Evolutionary conservation across 768 basidiomycete species (phyloP), one percentile per base, ranked within the genome.

Genomic region (Suillus ampliporus): DNA sequence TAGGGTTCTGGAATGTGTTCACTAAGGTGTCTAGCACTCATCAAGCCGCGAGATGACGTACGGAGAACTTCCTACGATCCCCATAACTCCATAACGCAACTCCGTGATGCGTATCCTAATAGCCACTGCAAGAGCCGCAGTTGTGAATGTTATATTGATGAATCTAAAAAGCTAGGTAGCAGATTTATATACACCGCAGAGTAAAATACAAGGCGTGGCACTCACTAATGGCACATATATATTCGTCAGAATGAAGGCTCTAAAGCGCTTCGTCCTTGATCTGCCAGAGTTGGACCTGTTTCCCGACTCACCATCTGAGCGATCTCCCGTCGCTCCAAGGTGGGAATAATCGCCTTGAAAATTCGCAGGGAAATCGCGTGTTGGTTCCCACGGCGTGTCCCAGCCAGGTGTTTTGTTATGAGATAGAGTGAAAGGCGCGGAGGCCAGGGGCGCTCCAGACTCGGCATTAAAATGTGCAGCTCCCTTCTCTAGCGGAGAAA

Each of bases 31-130:
- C 60, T 61, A 15, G 51, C 50, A 53, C 28, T 5, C 28, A 50
- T 50, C 38, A 34, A 34, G 31, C 23, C 23, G 31, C 15, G 17
- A 26, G 19, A 2, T 51, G 53, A 82, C 88, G 62, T 74, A 91
- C 90, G 90, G 89, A 17, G 93, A 95, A 68, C 89, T 89, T 50
- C 95, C 95, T 31, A 96, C 81, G 2, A 86, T 85, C 26, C 95
- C 94, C 79, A 84, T 82, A 26, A 85, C 78, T 56, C 78, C 65
- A 67, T 82, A 73, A 0, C 72, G 73, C 47, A 71, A 64, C 75
- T 95, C 92, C 43, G 82, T 73, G 11, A 75, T 68, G 53, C 92
- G 87, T 69, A 95, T 92, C 41, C 81, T 84, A 65, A 94, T 86
- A 1, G 94, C 94, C 50, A 95, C 79, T 4, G 84, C 94, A 50